Evolutionary conservation across 2,329 filamentous ascomycete species (phyloP).

Genomic region (Fusarium brevicatenulatum): DNA sequence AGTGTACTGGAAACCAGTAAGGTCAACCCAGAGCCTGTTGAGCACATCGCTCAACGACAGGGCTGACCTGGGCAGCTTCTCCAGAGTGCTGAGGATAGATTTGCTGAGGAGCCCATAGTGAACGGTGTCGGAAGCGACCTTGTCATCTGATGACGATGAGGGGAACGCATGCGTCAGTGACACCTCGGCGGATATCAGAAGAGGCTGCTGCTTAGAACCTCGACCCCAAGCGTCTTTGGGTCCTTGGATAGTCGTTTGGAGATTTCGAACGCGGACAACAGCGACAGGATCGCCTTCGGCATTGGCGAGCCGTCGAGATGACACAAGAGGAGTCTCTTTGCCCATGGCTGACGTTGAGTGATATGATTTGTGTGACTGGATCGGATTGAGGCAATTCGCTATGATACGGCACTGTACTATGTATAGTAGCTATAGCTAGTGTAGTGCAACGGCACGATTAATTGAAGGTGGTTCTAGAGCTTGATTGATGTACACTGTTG

Average conservation of each 20-base stretch:
- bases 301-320: conserved; percentile 40
- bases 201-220: conserved; percentile 66
- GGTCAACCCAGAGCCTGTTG: conserved; percentile 47
- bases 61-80: conserved; percentile 25
- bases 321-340: conserved; percentile 34
- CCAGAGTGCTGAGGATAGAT: conserved; percentile 63
- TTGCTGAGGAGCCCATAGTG: conserved; percentile 81
- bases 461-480: neutral
- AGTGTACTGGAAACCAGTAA: conserved; percentile 42
- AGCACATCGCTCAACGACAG: conserved; percentile 45
- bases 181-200: conserved; percentile 68
- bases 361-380: conserved; percentile 7
- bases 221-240: conserved; percentile 77
- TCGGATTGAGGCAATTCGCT: conserved; percentile 8
- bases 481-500: neutral
- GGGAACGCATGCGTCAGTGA: conserved; percentile 66
- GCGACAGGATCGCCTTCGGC: conserved; percentile 50
- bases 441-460: neutral
- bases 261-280: conserved; percentile 69
- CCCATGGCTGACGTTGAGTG: conserved; percentile 22
- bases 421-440: neutral
- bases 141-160: conserved; percentile 67
- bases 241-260: conserved; percentile 66
- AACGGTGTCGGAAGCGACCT: conserved; percentile 74
- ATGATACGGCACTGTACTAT: neutral